Evolutionary conservation across 768 basidiomycete species (phyloP).

Genomic region (Mycena belliarum): DNA sequence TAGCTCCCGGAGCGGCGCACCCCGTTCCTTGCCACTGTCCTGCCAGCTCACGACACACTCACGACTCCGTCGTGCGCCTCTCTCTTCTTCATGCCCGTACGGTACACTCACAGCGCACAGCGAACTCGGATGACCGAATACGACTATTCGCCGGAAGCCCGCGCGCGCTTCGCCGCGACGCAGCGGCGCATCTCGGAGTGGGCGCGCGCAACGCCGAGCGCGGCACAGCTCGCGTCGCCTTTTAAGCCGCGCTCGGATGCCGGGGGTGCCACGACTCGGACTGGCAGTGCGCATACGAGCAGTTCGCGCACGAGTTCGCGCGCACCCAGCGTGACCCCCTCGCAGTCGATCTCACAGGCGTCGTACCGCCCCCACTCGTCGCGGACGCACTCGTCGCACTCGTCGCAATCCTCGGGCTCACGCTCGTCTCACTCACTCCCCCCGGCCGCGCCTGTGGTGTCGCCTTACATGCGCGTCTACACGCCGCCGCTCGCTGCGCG

Average conservation of each 20-base stretch:
- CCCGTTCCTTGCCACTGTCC: too few species aligned
- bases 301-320: background rate
- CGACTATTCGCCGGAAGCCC: conserved; percentile 8
- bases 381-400: background rate
- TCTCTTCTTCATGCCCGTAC: too few species aligned
- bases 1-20: too few species aligned
- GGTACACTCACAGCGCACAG: too few species aligned
- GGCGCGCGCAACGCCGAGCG: background rate
- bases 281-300: too few species aligned
- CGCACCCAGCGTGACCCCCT: background rate
- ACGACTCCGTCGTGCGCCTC: too few species aligned
- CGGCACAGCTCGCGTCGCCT: background rate
- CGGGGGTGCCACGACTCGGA: background rate
- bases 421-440: background rate
- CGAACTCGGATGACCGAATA: conserved; percentile 13
- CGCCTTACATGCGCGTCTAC: background rate
- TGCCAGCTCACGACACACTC: too few species aligned
- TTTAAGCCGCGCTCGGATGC: background rate
- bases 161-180: conserved; percentile 1
- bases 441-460: background rate
- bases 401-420: background rate
- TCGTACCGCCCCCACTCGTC: background rate
- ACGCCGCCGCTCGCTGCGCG: background rate
- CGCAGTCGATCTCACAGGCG: background rate
- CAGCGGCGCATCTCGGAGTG: conserved; percentile 3